These are phyloP conservation scores for barrel medic (Medicago truncatula) DNA, from an alignment of 306 rosid genomes.

Conservation along the genomic window DNA sequence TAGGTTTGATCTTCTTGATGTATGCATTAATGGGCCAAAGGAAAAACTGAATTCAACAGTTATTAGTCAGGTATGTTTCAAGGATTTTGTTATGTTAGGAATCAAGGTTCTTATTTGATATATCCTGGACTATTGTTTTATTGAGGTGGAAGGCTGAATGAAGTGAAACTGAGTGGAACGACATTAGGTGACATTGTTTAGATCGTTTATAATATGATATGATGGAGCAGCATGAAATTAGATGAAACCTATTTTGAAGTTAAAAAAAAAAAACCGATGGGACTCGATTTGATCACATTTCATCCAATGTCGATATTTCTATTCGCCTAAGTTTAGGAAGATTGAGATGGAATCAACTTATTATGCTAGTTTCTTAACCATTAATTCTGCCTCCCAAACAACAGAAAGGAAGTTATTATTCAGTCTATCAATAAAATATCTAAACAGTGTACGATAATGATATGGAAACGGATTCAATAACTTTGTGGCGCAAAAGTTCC, in stretches of 20 bases:
- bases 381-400: neutral
- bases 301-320: no score
- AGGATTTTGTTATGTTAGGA: slow-evolving; percentile 12
- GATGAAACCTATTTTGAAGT: no score
- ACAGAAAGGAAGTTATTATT: neutral
- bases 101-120: neutral
- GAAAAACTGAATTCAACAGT: slow-evolving; percentile 91
- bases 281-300: neutral
- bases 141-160: neutral
- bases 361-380: neutral
- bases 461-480: no score
- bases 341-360: neutral
- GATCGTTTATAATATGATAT: neutral
- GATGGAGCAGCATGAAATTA: neutral
- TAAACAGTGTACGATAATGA: neutral
- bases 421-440: neutral
- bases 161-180: neutral
- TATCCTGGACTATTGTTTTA: neutral
- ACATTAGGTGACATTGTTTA: neutral
- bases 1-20: slow-evolving; percentile 94
- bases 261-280: neutral
- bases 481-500: no score
- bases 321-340: neutral
- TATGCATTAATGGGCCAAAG: slow-evolving; percentile 91
- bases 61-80: slow-evolving; percentile 73